phyloP scores from a whole-genome alignment of 257 asterid species.

The Solanum okadae region DNA sequence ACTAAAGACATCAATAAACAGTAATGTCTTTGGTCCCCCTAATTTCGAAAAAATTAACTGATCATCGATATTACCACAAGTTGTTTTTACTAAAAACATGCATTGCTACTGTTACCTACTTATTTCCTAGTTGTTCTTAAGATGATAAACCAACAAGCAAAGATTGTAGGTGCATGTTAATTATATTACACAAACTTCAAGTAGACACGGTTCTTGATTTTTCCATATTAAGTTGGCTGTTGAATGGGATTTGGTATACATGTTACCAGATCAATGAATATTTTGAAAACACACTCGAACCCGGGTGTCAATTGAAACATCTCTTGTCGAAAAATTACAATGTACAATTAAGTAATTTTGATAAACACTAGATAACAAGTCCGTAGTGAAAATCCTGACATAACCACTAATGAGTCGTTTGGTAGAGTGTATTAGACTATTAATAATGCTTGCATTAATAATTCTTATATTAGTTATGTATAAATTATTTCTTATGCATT shows the following conservation, averaged over 20 bases:
- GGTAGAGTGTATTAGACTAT: no score
- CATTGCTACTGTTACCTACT: background rate
- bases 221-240: no score
- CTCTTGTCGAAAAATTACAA: background rate
- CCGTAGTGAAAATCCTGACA: no score
- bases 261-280: background rate
- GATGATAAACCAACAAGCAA: background rate
- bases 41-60: slow-evolving; percentile 1
- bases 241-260: background rate
- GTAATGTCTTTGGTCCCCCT: slow-evolving; percentile 51
- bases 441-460: no score
- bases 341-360: no score
- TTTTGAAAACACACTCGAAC: background rate
- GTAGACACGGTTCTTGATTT: background rate
- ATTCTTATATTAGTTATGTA: no score
- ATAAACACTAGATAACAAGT: background rate
- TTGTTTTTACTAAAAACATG: background rate
- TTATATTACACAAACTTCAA: background rate
- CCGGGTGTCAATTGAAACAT: no score
- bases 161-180: background rate
- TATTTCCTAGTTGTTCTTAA: background rate
- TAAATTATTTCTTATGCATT: no score
- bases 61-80: background rate
- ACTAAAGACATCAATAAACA: slow-evolving; percentile 23
- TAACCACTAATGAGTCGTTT: no score